Evolutionary conservation across 2,329 filamentous ascomycete species (phyloP).

Genomic region (Truncatella angustata): DNA sequence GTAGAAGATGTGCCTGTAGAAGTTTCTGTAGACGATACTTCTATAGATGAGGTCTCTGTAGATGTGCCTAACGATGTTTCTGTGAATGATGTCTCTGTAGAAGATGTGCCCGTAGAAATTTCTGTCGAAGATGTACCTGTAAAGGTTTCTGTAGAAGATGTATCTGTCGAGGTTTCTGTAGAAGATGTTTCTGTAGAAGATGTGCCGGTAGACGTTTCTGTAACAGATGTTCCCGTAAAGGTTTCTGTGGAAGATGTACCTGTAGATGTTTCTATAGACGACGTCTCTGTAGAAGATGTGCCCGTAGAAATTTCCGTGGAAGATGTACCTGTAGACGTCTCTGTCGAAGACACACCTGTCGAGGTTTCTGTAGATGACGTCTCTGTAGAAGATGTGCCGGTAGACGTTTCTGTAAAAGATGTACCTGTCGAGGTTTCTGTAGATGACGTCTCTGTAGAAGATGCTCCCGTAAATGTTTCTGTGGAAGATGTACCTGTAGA

Average conservation of each 20-base stretch:
- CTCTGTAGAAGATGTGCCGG: neutral
- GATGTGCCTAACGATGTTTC: neutral
- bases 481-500: neutral
- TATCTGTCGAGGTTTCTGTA: neutral
- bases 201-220: neutral
- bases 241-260: neutral
- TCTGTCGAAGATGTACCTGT: neutral
- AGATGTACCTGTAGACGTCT: neutral
- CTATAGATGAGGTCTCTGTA: neutral
- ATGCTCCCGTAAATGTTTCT: neutral
- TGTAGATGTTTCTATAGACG: neutral
- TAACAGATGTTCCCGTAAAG: neutral
- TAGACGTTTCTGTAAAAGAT: neutral
- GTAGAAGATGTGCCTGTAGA: neutral
- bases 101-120: neutral
- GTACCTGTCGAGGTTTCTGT: neutral
- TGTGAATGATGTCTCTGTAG: neutral
- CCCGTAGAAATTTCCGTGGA: neutral
- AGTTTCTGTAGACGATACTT: neutral
- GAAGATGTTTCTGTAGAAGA: neutral
- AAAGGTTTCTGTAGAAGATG: neutral
- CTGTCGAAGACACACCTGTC: neutral
- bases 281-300: neutral
- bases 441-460: neutral
- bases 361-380: neutral